A percentile compares a stretch with the other conserved stretches of the same genome.
Evolutionary conservation across 768 basidiomycete genomes (phyloP).

Genomic region (Serendipita vermifera): DNA sequence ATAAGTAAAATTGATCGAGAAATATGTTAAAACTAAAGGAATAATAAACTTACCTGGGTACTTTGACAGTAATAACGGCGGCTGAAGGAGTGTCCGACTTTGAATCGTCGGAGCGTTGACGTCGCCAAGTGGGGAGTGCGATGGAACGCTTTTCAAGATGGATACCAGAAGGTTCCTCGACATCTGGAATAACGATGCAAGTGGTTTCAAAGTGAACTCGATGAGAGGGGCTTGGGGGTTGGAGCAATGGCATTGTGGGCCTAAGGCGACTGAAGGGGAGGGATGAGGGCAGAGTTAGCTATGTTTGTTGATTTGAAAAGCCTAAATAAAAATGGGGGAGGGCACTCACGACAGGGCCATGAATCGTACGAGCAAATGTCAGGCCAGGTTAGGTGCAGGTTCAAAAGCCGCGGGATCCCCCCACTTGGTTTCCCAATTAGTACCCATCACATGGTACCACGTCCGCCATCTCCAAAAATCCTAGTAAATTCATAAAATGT

Average conservation of each 20-base stretch:
- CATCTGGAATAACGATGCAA: slow-evolving; percentile 3
- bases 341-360: no score
- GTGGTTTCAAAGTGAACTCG: slow-evolving; percentile 6
- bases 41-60: neutral
- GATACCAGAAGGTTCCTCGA: neutral
- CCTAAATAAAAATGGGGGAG: no score
- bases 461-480: no score
- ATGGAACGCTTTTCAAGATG: slow-evolving; percentile 5
- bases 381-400: no score
- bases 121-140: neutral
- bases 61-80: neutral
- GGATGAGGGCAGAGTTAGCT: no score
- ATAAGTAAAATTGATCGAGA: neutral
- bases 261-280: neutral
- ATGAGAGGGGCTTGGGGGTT: neutral
- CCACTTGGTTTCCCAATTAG: no score
- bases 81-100: neutral
- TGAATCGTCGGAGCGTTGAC: neutral
- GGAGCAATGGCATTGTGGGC: neutral
- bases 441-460: no score
- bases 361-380: no score
- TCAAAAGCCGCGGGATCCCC: no score
- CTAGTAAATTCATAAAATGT: no score
- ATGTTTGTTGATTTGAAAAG: no score
- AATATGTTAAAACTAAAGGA: neutral